Conservation (phyloP, 2,329 filamentous ascomycete genomes). For the Colletotrichum brevisporum region DNA sequence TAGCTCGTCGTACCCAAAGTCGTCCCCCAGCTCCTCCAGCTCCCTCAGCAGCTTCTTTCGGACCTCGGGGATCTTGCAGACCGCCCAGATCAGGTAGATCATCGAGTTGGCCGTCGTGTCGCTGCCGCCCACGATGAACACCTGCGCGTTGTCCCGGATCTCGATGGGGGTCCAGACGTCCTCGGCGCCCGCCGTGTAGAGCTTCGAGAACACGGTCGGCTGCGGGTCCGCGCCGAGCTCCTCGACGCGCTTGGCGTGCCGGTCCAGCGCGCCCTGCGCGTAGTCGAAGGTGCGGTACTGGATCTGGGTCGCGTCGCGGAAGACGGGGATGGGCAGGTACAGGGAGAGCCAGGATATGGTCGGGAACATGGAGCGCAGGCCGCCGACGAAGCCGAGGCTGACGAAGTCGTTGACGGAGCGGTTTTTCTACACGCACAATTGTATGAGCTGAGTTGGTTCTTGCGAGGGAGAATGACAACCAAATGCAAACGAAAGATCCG, state of each 20-base stretch:
- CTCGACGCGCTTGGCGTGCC: slow-evolving; percentile 30
- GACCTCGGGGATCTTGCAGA: slow-evolving; percentile 50
- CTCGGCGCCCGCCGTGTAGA: slow-evolving; percentile 32
- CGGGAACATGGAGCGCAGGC: slow-evolving; percentile 32
- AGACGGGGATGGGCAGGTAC: slow-evolving; percentile 33
- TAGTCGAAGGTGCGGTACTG: slow-evolving; percentile 32
- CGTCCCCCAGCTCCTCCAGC: slow-evolving; percentile 44
- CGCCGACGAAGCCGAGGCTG: slow-evolving; percentile 28
- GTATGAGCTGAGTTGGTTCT: not conserved
- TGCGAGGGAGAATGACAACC: not conserved
- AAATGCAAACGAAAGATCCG: not conserved
- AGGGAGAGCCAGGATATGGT: slow-evolving; percentile 13
- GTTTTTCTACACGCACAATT: slow-evolving; percentile 8
- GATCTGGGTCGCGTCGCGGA: slow-evolving; percentile 22
- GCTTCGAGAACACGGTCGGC: slow-evolving; percentile 33
- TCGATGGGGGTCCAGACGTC: slow-evolving; percentile 27
- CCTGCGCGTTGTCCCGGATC: slow-evolving; percentile 36
- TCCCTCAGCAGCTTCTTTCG: slow-evolving; percentile 52
- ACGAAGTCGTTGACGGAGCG: slow-evolving; percentile 35
- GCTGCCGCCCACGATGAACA: slow-evolving; percentile 65
- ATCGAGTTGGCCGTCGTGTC: slow-evolving; percentile 66
- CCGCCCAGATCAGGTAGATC: slow-evolving; percentile 62
- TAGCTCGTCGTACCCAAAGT: slow-evolving; percentile 51
- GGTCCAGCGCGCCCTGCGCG: slow-evolving; percentile 26
- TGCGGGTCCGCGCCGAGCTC: slow-evolving; percentile 12